Evolutionary conservation across 169 alveolate genomes (phyloP).

Genomic region (Eimeria acervulina): DNA sequence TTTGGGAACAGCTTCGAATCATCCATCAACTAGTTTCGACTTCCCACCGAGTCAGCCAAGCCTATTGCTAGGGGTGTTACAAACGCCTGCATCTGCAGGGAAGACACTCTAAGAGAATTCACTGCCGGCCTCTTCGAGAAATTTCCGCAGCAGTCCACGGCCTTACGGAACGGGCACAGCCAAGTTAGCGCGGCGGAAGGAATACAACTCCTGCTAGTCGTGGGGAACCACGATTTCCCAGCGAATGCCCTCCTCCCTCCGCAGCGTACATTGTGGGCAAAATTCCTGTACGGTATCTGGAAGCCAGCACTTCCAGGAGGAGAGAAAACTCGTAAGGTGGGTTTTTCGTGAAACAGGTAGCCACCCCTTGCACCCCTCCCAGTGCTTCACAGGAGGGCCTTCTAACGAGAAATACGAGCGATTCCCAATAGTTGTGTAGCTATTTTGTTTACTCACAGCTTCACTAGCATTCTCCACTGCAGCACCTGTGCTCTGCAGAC

Average conservation of each 20-base stretch:
- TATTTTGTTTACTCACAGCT: background rate
- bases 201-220: conserved; percentile 15
- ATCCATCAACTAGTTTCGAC: too few relatives aligned
- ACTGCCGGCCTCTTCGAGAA: background rate
- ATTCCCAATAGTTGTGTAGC: too few relatives aligned
- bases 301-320: conserved; percentile 45
- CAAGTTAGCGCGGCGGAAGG: background rate
- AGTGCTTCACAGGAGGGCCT: background rate
- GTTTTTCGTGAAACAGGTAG: background rate
- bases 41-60: background rate
- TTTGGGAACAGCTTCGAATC: too few relatives aligned
- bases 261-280: conserved; percentile 54
- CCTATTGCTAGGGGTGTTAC: background rate
- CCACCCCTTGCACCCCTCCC: background rate
- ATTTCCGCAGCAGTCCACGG: conserved; percentile 6
- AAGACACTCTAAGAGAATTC: background rate
- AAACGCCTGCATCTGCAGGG: conserved; percentile 1
- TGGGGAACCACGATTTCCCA: conserved; percentile 61
- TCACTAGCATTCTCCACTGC: background rate
- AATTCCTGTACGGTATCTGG: conserved; percentile 12
- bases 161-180: background rate
- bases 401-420: background rate
- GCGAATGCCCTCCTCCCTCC: conserved; percentile 7
- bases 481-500: conserved; percentile 21
- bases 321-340: conserved; percentile 14